Evolutionary conservation across 257 asterid species (phyloP).

Genomic region (Eustoma russellianum): DNA sequence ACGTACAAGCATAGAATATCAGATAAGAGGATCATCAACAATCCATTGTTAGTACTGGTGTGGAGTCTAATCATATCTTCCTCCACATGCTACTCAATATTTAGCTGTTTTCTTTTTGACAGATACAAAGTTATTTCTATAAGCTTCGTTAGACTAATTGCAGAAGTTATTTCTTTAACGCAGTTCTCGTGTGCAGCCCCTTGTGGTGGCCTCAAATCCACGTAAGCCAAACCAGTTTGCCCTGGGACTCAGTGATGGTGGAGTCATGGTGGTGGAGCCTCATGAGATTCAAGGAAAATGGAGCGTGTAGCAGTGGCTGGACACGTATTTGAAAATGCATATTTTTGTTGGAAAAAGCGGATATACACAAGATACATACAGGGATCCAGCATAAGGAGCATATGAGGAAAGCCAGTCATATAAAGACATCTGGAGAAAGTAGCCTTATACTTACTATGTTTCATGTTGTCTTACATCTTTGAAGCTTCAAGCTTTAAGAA

Average conservation of each 20-base stretch:
- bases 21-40: background rate
- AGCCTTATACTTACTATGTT: no score
- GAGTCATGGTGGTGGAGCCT: constrained; percentile 52
- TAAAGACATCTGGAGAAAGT: no score
- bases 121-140: background rate
- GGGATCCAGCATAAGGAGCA: no score
- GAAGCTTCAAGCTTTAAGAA: background rate
- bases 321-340: no score
- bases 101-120: no score
- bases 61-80: background rate
- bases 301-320: constrained; percentile 11
- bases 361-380: no score
- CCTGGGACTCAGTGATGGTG: constrained; percentile 53
- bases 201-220: constrained; percentile 66
- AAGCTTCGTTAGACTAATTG: background rate
- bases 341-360: no score
- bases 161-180: constrained; percentile 7
- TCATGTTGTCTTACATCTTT: no score
- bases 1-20: no score
- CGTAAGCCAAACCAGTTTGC: constrained; percentile 54
- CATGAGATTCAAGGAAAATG: constrained; percentile 31
- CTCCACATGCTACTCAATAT: background rate
- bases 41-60: background rate
- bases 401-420: no score
- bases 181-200: constrained; percentile 33